Percentiles rank a stretch among this genome's conserved stretches.
phyloP scores from a whole-genome alignment of 139 green algal species.

The Haematococcus lacustris region DNA sequence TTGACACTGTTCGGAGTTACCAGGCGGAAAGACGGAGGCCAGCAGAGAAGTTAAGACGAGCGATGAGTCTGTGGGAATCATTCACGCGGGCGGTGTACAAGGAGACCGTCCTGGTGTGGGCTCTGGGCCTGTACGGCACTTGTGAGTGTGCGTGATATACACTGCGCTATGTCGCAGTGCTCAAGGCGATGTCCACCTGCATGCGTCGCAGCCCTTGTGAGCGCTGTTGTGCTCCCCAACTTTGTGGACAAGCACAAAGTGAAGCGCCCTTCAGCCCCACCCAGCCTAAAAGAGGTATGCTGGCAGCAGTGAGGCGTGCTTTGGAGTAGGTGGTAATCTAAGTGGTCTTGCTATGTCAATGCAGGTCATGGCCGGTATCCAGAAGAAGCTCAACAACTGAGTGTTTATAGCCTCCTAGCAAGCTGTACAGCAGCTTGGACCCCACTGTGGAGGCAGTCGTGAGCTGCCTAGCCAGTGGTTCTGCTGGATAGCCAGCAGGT shows the following conservation, averaged over 20 bases:
- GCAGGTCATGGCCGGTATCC: neutral
- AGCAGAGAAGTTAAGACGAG: too few relatives aligned
- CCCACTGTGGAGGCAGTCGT: too few relatives aligned
- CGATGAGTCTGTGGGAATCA: neutral
- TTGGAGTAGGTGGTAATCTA: neutral
- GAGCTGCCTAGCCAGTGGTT: too few relatives aligned
- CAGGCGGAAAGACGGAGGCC: too few relatives aligned
- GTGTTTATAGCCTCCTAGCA: too few relatives aligned
- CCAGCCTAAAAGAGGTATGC: slow-evolving; percentile 7
- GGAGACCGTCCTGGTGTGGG: slow-evolving; percentile 11
- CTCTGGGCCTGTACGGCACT: slow-evolving; percentile 5
- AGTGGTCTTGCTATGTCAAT: neutral
- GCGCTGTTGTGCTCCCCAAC: neutral
- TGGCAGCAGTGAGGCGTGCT: neutral
- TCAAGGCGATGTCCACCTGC: neutral
- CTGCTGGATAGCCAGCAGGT: too few relatives aligned
- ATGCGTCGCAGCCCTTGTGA: neutral
- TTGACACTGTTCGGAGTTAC: too few relatives aligned
- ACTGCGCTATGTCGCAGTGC: neutral
- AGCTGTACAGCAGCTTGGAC: too few relatives aligned
- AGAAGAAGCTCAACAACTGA: neutral
- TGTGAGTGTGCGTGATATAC: neutral
- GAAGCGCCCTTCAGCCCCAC: neutral
- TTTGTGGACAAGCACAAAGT: slow-evolving; percentile 10
- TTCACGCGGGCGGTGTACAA: slow-evolving; percentile 11